Percentiles rank a stretch among this genome's conserved stretches.
Evolutionary conservation across 768 basidiomycete genomes (phyloP).

Genomic region (Pholiota conissans): DNA sequence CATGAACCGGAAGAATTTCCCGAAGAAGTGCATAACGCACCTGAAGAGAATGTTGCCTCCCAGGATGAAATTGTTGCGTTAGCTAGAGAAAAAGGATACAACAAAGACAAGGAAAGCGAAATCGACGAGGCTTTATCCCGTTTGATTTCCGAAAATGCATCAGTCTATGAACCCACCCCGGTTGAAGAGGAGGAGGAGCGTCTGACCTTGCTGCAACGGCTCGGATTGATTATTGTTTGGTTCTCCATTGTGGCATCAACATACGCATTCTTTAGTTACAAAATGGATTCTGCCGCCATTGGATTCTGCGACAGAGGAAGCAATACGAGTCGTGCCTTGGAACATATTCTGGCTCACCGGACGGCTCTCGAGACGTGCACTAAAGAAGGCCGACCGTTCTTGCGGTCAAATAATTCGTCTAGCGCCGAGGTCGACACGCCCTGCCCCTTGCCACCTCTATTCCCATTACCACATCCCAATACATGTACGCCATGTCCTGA

Average conservation of each 20-base stretch:
- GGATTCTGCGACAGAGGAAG: slow-evolving; percentile 75
- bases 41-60: slow-evolving; percentile 7
- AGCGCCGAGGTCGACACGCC: slow-evolving; percentile 28
- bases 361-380: slow-evolving; percentile 57
- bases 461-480: slow-evolving; percentile 59
- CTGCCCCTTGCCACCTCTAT: slow-evolving; percentile 55
- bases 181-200: neutral
- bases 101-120: slow-evolving; percentile 12
- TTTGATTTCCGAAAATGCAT: slow-evolving; percentile 35
- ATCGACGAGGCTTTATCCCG: slow-evolving; percentile 33
- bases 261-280: slow-evolving; percentile 49
- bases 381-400: slow-evolving; percentile 42
- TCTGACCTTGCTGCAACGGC: slow-evolving; percentile 20
- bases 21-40: slow-evolving; percentile 6
- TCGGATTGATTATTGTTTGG: slow-evolving; percentile 45
- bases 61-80: neutral
- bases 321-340: slow-evolving; percentile 57
- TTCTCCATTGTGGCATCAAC: slow-evolving; percentile 33
- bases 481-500: slow-evolving; percentile 73
- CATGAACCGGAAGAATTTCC: slow-evolving; percentile 8
- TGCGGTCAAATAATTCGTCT: slow-evolving; percentile 24
- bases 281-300: slow-evolving; percentile 64
- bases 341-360: slow-evolving; percentile 43
- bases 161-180: slow-evolving; percentile 10
- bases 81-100: slow-evolving; percentile 1